These are phyloP conservation scores for Patellifolia procumbens DNA, from an alignment of 179 eudicot genomes.

Conservation along the genomic window DNA sequence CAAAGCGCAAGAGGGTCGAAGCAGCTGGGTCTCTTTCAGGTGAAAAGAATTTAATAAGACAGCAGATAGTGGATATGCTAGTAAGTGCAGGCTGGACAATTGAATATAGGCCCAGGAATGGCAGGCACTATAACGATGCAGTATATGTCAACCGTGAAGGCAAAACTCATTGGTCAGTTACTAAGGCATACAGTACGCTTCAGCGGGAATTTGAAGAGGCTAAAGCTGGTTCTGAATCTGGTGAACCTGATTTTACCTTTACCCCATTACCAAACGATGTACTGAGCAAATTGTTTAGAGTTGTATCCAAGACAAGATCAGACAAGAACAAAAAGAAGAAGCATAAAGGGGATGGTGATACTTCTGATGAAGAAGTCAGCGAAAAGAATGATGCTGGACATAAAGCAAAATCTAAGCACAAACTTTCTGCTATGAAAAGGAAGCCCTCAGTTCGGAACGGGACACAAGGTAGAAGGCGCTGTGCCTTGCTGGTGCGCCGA, in stretches of 20 bases:
- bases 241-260: slow-evolving; percentile 45
- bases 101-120: slow-evolving; percentile 60
- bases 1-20: slow-evolving; percentile 39
- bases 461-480: slow-evolving; percentile 49
- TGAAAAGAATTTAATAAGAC: slow-evolving; percentile 43
- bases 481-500: slow-evolving; percentile 66
- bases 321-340: slow-evolving; percentile 42
- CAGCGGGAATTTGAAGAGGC: slow-evolving; percentile 56
- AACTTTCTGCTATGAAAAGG: slow-evolving; percentile 25
- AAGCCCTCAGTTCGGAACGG: slow-evolving; percentile 37
- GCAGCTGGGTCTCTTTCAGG: slow-evolving; percentile 30
- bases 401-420: slow-evolving; percentile 27
- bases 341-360: slow-evolving; percentile 26
- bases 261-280: slow-evolving; percentile 64
- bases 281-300: slow-evolving; percentile 60
- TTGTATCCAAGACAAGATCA: slow-evolving; percentile 36
- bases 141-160: slow-evolving; percentile 69
- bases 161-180: slow-evolving; percentile 77
- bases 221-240: no score
- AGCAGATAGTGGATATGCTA: slow-evolving; percentile 62
- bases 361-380: slow-evolving; percentile 27
- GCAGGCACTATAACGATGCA: slow-evolving; percentile 60
- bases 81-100: slow-evolving; percentile 76
- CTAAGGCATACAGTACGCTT: slow-evolving; percentile 60
- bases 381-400: background rate